A percentile compares a stretch with the other conserved stretches of the same genome.
phyloP scores from a whole-genome alignment of 2,329 filamentous ascomycete genomes.

The Talaromyces atroroseus region DNA sequence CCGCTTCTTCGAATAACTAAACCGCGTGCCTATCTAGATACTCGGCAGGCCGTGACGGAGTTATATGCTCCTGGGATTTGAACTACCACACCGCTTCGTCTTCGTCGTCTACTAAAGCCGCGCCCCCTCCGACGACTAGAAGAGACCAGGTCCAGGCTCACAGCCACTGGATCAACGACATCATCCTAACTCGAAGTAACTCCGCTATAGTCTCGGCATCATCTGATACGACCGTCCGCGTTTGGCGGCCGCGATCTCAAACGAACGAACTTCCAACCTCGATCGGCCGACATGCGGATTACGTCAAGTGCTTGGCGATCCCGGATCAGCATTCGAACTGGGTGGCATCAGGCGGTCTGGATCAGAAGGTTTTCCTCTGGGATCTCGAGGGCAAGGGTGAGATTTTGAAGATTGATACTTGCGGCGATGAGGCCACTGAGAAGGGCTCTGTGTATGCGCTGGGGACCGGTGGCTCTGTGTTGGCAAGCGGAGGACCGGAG shows the following conservation, averaged over 20 bases:
- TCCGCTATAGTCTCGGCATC: slow-evolving; percentile 79
- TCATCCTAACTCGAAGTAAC: slow-evolving; percentile 72
- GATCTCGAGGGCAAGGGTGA: slow-evolving; percentile 84
- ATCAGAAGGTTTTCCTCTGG: slow-evolving; percentile 89
- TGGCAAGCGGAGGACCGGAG: slow-evolving; percentile 91
- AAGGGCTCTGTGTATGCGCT: slow-evolving; percentile 96
- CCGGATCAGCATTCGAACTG: slow-evolving; percentile 67
- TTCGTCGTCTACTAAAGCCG: slow-evolving; percentile 21
- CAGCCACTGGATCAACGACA: slow-evolving; percentile 95
- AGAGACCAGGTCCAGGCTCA: slow-evolving; percentile 69
- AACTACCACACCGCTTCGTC: slow-evolving; percentile 30
- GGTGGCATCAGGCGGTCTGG: slow-evolving; percentile 90
- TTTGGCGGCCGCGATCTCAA: slow-evolving; percentile 73
- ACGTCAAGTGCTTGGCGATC: slow-evolving; percentile 88
- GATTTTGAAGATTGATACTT: slow-evolving; percentile 71
- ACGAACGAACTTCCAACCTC: slow-evolving; percentile 63
- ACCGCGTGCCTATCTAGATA: slow-evolving; percentile 55
- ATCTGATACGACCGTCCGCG: slow-evolving; percentile 87
- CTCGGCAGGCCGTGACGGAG: slow-evolving; percentile 89
- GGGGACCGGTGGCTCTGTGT: slow-evolving; percentile 68
- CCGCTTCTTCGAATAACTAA: slow-evolving; percentile 3
- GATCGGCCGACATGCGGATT: slow-evolving; percentile 91
- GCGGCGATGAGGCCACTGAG: slow-evolving; percentile 71
- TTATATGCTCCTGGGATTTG: slow-evolving; percentile 93
- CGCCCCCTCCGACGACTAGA: slow-evolving; percentile 45